Evolutionary conservation across 768 basidiomycete genomes (phyloP).

Genomic region (Tephrocybe sp.): DNA sequence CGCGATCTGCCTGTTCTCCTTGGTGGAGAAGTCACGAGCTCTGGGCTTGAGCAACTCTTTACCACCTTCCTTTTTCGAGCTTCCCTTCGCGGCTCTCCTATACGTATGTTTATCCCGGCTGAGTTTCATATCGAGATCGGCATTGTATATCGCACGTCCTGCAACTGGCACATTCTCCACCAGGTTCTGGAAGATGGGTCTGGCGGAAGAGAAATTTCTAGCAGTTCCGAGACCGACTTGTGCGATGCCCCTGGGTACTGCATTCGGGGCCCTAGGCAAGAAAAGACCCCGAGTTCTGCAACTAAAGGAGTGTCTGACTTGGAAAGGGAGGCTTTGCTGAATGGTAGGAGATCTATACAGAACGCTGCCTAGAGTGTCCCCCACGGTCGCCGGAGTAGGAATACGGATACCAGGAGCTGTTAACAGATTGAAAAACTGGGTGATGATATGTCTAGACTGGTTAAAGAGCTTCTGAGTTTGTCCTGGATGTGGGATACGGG

Average conservation of each 20-base stretch:
- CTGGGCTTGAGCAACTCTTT: slow-evolving; percentile 36
- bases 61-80: slow-evolving; percentile 21
- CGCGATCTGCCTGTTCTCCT: slow-evolving; percentile 12
- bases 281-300: slow-evolving; percentile 47
- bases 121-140: slow-evolving; percentile 63
- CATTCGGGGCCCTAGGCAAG: slow-evolving; percentile 55
- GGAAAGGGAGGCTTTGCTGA: slow-evolving; percentile 56
- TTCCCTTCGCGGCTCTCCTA: slow-evolving; percentile 23
- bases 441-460: slow-evolving; percentile 54
- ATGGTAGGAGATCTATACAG: slow-evolving; percentile 43
- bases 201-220: slow-evolving; percentile 70
- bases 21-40: slow-evolving; percentile 14
- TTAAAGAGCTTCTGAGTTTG: slow-evolving; percentile 47
- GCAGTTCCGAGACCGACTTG: slow-evolving; percentile 79
- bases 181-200: slow-evolving; percentile 78
- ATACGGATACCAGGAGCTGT: slow-evolving; percentile 52
- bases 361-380: slow-evolving; percentile 26
- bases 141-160: slow-evolving; percentile 71
- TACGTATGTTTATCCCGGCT: slow-evolving; percentile 41
- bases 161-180: slow-evolving; percentile 80
- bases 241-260: slow-evolving; percentile 47
- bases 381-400: slow-evolving; percentile 23
- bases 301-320: slow-evolving; percentile 50
- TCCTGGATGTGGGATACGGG: slow-evolving; percentile 28
- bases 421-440: slow-evolving; percentile 56